A percentile compares a stretch with the other conserved stretches of the same genome.
These are phyloP conservation scores for Pseudozyma pruni DNA, from an alignment of 1,284 basidiomycete species.

Conservation along the genomic window DNA sequence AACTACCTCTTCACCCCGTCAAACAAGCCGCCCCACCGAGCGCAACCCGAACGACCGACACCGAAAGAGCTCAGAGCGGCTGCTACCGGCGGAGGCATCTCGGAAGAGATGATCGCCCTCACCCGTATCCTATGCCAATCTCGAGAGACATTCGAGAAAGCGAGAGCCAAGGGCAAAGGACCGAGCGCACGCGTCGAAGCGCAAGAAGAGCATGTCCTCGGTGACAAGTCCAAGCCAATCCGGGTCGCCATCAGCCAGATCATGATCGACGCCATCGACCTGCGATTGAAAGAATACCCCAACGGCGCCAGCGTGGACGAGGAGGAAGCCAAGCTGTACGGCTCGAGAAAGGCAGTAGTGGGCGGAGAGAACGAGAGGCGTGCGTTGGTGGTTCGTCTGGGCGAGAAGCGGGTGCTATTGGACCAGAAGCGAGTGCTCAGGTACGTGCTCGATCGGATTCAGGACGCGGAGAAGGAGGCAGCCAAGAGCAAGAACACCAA, in stretches of 20 bases:
- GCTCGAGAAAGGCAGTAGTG: slow-evolving; percentile 8
- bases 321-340: slow-evolving; percentile 71
- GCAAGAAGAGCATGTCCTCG: slow-evolving; percentile 39
- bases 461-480: slow-evolving; percentile 35
- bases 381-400: slow-evolving; percentile 79
- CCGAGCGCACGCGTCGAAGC: slow-evolving; percentile 79
- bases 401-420: slow-evolving; percentile 80
- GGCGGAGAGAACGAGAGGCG: slow-evolving; percentile 68
- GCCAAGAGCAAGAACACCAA: slow-evolving; percentile 21
- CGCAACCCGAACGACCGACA: slow-evolving; percentile 28
- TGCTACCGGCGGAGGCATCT: slow-evolving; percentile 72
- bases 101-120: slow-evolving; percentile 78
- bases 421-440: slow-evolving; percentile 49
- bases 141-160: slow-evolving; percentile 75
- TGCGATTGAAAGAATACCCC: slow-evolving; percentile 37
- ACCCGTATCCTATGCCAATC: slow-evolving; percentile 76
- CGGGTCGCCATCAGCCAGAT: slow-evolving; percentile 30
- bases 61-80: slow-evolving; percentile 44
- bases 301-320: slow-evolving; percentile 69
- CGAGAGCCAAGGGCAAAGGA: slow-evolving; percentile 77
- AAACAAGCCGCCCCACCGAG: slow-evolving; percentile 40
- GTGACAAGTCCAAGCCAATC: slow-evolving; percentile 5
- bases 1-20: slow-evolving; percentile 58
- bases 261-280: slow-evolving; percentile 43
- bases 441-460: slow-evolving; percentile 33